Conservation (phyloP, 2,329 filamentous ascomycete genomes). For the Microascus cirrosus region DNA sequence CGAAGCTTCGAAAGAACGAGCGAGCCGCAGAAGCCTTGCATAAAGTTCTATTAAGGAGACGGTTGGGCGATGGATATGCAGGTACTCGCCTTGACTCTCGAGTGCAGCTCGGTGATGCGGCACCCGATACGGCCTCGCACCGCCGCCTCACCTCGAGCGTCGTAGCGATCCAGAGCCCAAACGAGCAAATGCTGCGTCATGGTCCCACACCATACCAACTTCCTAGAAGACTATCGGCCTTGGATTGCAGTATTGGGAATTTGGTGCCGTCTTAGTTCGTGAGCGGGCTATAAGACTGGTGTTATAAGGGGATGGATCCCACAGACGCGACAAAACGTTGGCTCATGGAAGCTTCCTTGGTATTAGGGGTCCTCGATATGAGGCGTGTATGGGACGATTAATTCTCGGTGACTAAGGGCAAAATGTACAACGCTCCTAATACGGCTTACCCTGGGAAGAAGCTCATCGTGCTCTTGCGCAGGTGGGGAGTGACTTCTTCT, state of each 20-base stretch:
- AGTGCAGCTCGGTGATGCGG: not conserved
- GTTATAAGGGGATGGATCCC: not conserved
- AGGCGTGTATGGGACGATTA: not conserved
- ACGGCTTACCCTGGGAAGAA: too few relatives aligned
- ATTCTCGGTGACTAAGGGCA: too few relatives aligned
- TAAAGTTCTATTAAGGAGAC: too few relatives aligned
- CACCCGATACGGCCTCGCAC: not conserved
- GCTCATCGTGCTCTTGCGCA: too few relatives aligned
- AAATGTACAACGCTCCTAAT: too few relatives aligned
- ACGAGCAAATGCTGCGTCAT: not conserved
- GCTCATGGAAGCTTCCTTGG: not conserved
- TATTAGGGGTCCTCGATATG: not conserved
- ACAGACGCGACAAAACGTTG: not conserved
- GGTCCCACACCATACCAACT: not conserved
- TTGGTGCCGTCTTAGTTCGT: not conserved
- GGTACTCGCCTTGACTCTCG: too few relatives aligned
- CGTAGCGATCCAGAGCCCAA: not conserved
- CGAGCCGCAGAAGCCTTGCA: too few relatives aligned
- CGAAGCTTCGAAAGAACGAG: too few relatives aligned
- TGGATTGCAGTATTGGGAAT: not conserved
- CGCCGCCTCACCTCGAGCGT: not conserved
- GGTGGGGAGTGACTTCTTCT: too few relatives aligned
- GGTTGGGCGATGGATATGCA: too few relatives aligned
- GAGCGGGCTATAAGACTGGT: not conserved
- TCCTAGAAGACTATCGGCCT: not conserved